These are phyloP conservation scores for Metschnikowia borealis DNA, from an alignment of 805 yeast genomes.

Conservation along the genomic window DNA sequence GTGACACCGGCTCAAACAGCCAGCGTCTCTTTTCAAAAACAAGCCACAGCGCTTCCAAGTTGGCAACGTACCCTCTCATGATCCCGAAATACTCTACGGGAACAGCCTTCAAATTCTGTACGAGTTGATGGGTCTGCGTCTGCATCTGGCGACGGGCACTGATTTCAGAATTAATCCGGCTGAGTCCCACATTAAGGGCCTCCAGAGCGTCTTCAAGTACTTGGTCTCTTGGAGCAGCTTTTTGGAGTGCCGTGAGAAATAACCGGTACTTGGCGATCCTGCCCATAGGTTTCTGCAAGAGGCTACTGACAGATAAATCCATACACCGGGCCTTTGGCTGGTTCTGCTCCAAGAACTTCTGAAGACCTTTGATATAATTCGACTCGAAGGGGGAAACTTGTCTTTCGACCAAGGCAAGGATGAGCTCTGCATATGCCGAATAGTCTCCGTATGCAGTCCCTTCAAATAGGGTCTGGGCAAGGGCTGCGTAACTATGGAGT, in stretches of 20 bases:
- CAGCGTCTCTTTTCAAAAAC: constrained; percentile 3
- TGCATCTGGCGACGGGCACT: constrained; percentile 4
- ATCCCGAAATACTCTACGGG: constrained; percentile 1
- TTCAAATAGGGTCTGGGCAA: constrained; percentile 78
- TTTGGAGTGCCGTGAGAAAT: constrained; percentile 9
- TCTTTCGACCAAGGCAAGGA: constrained; percentile 5
- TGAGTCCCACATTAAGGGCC: constrained; percentile 3
- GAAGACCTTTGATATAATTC: constrained; percentile 11
- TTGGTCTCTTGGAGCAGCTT: not conserved
- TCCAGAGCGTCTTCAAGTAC: constrained; percentile 3
- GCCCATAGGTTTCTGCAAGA: constrained; percentile 14
- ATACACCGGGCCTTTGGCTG: constrained; percentile 13
- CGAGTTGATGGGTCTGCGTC: not conserved
- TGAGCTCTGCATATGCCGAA: constrained; percentile 10
- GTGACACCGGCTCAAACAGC: constrained; percentile 1
- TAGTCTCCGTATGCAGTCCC: constrained; percentile 40
- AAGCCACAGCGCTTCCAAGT: constrained; percentile 6
- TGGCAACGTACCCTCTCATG: not conserved
- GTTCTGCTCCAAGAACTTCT: constrained; percentile 10
- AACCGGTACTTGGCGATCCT: constrained; percentile 15
- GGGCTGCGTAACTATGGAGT: constrained; percentile 41
- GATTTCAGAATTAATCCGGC: constrained; percentile 10
- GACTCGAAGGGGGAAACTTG: constrained; percentile 11
- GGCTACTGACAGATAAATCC: constrained; percentile 15
- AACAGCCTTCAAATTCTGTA: not conserved